A percentile compares a stretch with the other conserved stretches of the same genome.
These are phyloP conservation scores for Myrica gale DNA, from an alignment of 306 rosid species.

Conservation along the genomic window DNA sequence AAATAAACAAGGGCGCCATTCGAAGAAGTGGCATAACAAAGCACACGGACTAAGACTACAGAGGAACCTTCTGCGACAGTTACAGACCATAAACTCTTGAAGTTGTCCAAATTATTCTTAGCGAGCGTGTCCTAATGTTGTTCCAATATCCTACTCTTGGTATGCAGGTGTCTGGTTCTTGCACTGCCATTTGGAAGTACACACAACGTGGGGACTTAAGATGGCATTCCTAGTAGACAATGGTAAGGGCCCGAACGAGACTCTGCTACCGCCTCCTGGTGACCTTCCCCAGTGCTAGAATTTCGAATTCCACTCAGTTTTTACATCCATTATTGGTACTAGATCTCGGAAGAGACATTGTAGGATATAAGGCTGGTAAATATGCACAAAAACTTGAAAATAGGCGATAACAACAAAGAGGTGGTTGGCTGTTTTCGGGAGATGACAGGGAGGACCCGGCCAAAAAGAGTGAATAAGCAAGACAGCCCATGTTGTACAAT, in stretches of 20 bases:
- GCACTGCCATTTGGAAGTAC: conserved; percentile 85
- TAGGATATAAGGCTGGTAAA: background rate
- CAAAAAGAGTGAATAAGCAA: background rate
- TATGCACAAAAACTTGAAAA: background rate
- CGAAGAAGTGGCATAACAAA: background rate
- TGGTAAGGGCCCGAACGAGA: conserved; percentile 50
- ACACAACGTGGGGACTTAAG: conserved; percentile 84
- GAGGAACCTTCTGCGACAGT: background rate
- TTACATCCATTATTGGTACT: background rate
- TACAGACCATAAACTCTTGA: background rate
- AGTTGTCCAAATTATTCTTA: background rate
- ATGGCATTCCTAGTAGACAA: conserved; percentile 74
- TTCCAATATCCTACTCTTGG: background rate
- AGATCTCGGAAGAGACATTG: background rate
- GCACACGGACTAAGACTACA: background rate
- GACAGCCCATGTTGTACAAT: conserved; percentile 6
- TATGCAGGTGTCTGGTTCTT: conserved; percentile 69
- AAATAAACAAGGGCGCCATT: background rate
- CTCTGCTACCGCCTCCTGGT: conserved; percentile 50
- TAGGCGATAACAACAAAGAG: background rate
- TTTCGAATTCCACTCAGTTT: conserved; percentile 1
- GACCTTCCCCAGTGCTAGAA: conserved; percentile 65
- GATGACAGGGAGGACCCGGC: background rate
- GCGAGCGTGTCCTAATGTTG: background rate
- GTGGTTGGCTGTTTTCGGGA: background rate